Evolutionary conservation across 306 rosid genomes (phyloP).

Genomic region (Benincasa hispida): DNA sequence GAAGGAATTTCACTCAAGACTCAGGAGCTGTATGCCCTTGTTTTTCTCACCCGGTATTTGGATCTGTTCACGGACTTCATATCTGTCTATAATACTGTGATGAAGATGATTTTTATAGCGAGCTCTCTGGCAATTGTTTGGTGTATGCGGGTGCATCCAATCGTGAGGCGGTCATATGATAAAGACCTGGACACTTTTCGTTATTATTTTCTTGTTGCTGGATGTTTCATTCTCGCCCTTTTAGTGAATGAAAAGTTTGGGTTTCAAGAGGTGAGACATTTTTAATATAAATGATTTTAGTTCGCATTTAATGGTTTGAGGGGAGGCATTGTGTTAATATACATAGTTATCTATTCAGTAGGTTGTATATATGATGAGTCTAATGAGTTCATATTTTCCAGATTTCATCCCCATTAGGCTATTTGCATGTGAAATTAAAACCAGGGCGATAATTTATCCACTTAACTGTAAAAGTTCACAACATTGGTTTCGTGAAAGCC

Average conservation of each 20-base stretch:
- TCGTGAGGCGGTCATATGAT: constrained; percentile 60
- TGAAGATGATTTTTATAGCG: constrained; percentile 73
- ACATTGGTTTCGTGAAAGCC: background rate
- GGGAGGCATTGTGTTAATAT: constrained; percentile 7
- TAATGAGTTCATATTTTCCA: background rate
- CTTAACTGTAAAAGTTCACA: background rate
- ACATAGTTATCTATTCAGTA: background rate
- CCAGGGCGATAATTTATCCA: background rate
- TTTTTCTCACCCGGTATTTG: constrained; percentile 77
- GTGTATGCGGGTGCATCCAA: constrained; percentile 62
- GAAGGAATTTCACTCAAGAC: constrained; percentile 87
- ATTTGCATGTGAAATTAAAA: background rate
- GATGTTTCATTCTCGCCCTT: constrained; percentile 48
- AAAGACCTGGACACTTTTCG: constrained; percentile 73
- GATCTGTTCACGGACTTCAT: constrained; percentile 71
- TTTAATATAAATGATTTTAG: background rate
- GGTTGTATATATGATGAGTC: background rate
- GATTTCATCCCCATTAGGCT: background rate
- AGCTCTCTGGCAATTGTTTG: constrained; percentile 70
- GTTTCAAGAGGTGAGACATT: constrained; percentile 43
- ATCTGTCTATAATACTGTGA: constrained; percentile 62
- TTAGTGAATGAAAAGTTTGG: constrained; percentile 65
- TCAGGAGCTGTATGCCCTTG: constrained; percentile 79
- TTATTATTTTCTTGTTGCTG: constrained; percentile 48
- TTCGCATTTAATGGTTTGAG: constrained; percentile 19